Evolutionary conservation across 768 basidiomycete genomes (phyloP).

Genomic region (Holtermanniella nyarrowii): DNA sequence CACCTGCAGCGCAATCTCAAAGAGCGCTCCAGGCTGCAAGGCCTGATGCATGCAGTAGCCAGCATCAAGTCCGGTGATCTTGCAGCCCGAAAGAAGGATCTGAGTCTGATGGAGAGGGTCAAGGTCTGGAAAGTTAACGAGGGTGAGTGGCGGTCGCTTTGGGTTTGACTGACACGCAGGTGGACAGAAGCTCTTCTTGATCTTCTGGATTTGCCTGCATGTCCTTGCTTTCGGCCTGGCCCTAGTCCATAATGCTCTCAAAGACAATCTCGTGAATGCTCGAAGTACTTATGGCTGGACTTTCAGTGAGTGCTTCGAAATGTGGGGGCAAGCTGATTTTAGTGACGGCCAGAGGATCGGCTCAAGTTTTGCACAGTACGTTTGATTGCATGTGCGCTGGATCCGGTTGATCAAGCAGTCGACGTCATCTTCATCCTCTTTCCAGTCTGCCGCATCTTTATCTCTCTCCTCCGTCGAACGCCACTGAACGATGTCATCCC

Average conservation of each 20-base stretch:
- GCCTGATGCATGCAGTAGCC: conserved; percentile 59
- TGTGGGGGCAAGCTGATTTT: neutral
- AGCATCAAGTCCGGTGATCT: conserved; percentile 21
- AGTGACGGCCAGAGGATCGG: conserved; percentile 82
- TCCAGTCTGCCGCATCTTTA: conserved; percentile 89
- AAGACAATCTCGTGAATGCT: conserved; percentile 60
- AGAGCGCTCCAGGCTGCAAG: conserved; percentile 72
- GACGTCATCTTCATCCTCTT: conserved; percentile 89
- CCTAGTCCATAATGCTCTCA: conserved; percentile 41
- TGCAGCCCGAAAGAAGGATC: conserved; percentile 23
- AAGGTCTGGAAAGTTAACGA: conserved; percentile 91
- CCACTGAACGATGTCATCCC: conserved; percentile 48
- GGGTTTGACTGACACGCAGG: conserved; percentile 10
- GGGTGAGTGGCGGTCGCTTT: conserved; percentile 43
- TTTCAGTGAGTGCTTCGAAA: conserved; percentile 54
- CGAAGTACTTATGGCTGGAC: conserved; percentile 63
- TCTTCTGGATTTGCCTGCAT: conserved; percentile 70
- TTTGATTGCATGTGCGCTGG: neutral
- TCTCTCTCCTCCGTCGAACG: conserved; percentile 76
- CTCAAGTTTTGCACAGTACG: conserved; percentile 64
- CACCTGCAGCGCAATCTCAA: conserved; percentile 70
- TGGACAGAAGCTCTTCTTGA: conserved; percentile 65
- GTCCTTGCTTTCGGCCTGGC: conserved; percentile 66
- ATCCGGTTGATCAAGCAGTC: conserved; percentile 39
- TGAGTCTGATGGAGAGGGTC: conserved; percentile 46